Conservation (phyloP, 2,329 filamentous ascomycete species). For the Penicillium sp. region DNA sequence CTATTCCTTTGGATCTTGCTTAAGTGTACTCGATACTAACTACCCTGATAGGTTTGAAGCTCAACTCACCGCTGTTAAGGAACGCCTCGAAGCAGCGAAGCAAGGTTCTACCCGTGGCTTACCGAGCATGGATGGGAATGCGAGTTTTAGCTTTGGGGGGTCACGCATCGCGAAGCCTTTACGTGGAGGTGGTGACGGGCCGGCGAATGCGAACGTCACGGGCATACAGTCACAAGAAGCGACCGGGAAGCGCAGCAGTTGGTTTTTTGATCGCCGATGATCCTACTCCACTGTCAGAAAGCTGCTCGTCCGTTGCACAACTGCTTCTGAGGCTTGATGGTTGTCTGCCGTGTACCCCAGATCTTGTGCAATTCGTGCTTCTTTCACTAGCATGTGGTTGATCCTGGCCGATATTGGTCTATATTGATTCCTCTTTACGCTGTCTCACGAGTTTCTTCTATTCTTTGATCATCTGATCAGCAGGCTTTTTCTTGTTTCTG, state of each 20-base stretch:
- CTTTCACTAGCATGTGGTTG: conserved; percentile 19
- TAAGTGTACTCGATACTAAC: conserved; percentile 12
- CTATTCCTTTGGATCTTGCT: conserved; percentile 7
- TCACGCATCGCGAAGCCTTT: conserved; percentile 64
- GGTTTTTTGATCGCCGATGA: conserved; percentile 50
- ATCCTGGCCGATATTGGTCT: conserved; percentile 1
- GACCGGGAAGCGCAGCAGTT: conserved; percentile 59
- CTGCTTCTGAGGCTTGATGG: conserved; percentile 15
- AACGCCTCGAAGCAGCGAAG: conserved; percentile 93
- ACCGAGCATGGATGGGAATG: conserved; percentile 60
- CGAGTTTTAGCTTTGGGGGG: conserved; percentile 68
- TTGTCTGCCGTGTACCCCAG: conserved; percentile 15
- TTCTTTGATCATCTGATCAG: conserved; percentile 3
- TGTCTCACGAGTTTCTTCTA: conserved; percentile 21
- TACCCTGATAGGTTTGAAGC: conserved; percentile 74
- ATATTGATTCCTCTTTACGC: conserved; percentile 17
- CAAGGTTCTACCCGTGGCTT: conserved; percentile 83
- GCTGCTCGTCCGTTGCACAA: conserved; percentile 16
- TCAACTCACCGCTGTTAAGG: conserved; percentile 95
- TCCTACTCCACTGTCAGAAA: conserved; percentile 15
- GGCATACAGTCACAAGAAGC: conserved; percentile 67
- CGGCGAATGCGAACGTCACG: conserved; percentile 33
- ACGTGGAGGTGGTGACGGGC: conserved; percentile 48
- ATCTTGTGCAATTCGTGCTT: conserved; percentile 20
- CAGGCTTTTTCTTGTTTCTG: background rate